Conservation (phyloP, 1,284 basidiomycete species). For the Ustilago cynodontis region DNA sequence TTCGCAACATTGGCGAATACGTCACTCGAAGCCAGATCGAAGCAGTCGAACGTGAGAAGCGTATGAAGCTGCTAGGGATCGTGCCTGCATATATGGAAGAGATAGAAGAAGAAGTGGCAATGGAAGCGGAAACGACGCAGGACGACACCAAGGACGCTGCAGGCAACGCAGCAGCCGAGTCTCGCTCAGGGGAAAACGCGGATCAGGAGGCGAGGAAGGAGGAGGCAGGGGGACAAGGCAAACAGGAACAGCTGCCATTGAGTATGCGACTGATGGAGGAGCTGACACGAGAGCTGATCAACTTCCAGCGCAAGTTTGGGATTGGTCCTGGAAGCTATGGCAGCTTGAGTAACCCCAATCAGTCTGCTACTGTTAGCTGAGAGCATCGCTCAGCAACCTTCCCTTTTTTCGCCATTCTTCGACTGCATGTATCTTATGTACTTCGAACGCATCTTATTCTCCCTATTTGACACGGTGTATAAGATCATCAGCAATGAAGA, state of each 20-base stretch:
- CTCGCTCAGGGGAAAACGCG: slow-evolving; percentile 73
- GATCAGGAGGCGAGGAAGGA: slow-evolving; percentile 72
- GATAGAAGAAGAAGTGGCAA: slow-evolving; percentile 77
- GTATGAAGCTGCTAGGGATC: slow-evolving; percentile 74
- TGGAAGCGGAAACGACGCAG: slow-evolving; percentile 75
- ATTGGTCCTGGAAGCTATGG: slow-evolving; percentile 38
- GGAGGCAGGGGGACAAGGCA: slow-evolving; percentile 8
- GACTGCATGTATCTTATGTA: not conserved
- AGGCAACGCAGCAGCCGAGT: not conserved
- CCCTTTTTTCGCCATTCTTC: not conserved
- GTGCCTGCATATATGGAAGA: slow-evolving; percentile 64
- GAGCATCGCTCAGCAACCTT: not conserved
- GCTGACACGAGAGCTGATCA: slow-evolving; percentile 63
- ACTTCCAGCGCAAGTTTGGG: slow-evolving; percentile 64
- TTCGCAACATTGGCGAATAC: slow-evolving; percentile 90
- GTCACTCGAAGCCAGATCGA: slow-evolving; percentile 72
- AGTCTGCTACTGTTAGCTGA: slow-evolving; percentile 36
- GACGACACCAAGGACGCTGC: slow-evolving; percentile 10
- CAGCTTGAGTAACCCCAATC: slow-evolving; percentile 29
- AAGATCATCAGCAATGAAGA: no score
- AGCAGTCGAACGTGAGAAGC: slow-evolving; percentile 69
- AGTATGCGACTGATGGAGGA: slow-evolving; percentile 68
- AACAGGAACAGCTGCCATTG: slow-evolving; percentile 37
- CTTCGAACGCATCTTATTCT: not conserved
- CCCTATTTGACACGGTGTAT: not conserved